Conservation (phyloP, 441 rosid species). For the Euphorbia corollata region DNA sequence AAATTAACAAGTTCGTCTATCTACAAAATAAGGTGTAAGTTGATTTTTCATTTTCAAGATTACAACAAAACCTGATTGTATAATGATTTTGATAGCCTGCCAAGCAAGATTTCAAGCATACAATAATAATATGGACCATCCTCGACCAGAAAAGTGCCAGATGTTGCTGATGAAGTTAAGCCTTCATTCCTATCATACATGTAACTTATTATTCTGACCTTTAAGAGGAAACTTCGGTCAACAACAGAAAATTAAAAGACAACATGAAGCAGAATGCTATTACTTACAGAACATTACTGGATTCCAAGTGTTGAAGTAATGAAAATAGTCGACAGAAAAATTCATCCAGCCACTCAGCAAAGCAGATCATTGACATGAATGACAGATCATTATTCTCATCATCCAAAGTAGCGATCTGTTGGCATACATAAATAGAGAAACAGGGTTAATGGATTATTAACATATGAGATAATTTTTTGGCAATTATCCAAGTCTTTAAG, state of each 20-base stretch:
- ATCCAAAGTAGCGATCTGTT: constrained; percentile 79
- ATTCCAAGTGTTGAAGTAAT: constrained; percentile 88
- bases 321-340: constrained; percentile 87
- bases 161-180: constrained; percentile 79
- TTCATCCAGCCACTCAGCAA: constrained; percentile 98
- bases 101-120: constrained; percentile 96
- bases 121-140: constrained; percentile 97
- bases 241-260: neutral
- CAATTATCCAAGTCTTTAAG: constrained; percentile 2
- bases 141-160: constrained; percentile 97
- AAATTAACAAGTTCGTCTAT: constrained; percentile 14
- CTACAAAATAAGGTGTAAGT: neutral
- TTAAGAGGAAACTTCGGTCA: neutral
- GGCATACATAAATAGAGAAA: constrained; percentile 20
- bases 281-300: constrained; percentile 88
- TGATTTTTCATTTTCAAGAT: constrained; percentile 20
- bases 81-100: constrained; percentile 79
- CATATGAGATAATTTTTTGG: constrained; percentile 11
- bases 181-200: constrained; percentile 74
- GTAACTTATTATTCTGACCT: constrained; percentile 8
- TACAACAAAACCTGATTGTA: constrained; percentile 63
- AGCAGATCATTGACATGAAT: constrained; percentile 63
- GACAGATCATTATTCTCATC: constrained; percentile 60
- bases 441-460: constrained; percentile 5
- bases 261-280: constrained; percentile 8